Evolutionary conservation across 2,329 filamentous ascomycete species (phyloP).

Genomic region (Byssochlamys sp.): DNA sequence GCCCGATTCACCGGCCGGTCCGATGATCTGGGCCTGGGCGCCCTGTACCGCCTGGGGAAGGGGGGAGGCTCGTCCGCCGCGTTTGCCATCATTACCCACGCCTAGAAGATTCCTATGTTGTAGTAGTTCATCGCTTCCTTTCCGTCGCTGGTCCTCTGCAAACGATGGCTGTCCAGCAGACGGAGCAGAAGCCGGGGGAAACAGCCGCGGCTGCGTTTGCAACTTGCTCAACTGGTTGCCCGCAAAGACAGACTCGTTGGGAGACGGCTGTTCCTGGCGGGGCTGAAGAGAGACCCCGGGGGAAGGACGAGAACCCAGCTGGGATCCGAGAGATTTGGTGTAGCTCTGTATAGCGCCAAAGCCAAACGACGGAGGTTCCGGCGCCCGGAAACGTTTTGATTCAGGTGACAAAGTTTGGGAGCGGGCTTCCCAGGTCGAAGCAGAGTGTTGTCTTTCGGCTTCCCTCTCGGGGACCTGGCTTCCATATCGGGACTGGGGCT

Average conservation of each 20-base stretch:
- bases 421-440: slow-evolving; percentile 27
- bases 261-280: slow-evolving; percentile 24
- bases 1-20: slow-evolving; percentile 69
- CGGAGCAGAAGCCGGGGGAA: slow-evolving; percentile 26
- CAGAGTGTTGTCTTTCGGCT: slow-evolving; percentile 16
- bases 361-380: slow-evolving; percentile 26
- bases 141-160: slow-evolving; percentile 32
- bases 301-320: slow-evolving; percentile 24
- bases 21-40: slow-evolving; percentile 69
- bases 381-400: slow-evolving; percentile 23
- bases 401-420: slow-evolving; percentile 32
- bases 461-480: slow-evolving; percentile 27
- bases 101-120: slow-evolving; percentile 62
- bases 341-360: slow-evolving; percentile 34
- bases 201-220: slow-evolving; percentile 23
- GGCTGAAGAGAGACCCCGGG: slow-evolving; percentile 23
- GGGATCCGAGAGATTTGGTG: slow-evolving; percentile 32
- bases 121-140: slow-evolving; percentile 47
- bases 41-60: slow-evolving; percentile 89
- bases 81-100: slow-evolving; percentile 62
- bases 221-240: slow-evolving; percentile 14
- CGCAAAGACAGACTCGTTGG: slow-evolving; percentile 25
- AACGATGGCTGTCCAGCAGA: slow-evolving; percentile 20
- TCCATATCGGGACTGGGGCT: slow-evolving; percentile 20
- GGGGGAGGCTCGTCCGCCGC: slow-evolving; percentile 74